These are phyloP conservation scores for Aspergillus uvarum DNA, from an alignment of 2,329 filamentous ascomycete species.

Conservation along the genomic window DNA sequence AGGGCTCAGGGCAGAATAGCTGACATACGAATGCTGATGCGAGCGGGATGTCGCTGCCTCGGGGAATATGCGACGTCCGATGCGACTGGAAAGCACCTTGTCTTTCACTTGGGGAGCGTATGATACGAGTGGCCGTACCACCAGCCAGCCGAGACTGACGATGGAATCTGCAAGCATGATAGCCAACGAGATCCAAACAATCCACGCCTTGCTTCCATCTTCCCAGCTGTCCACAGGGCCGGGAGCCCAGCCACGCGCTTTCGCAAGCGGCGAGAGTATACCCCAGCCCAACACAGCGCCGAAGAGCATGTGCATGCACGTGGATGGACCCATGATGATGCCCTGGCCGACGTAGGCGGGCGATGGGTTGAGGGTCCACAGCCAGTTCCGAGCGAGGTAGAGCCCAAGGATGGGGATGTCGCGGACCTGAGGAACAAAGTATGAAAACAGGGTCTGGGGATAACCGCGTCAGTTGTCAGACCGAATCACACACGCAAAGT, in stretches of 20 bases:
- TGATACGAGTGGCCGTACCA: slow-evolving; percentile 61
- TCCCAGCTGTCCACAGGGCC: slow-evolving; percentile 87
- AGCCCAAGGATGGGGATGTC: slow-evolving; percentile 84
- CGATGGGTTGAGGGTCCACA: slow-evolving; percentile 95
- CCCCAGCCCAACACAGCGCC: slow-evolving; percentile 90
- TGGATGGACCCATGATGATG: slow-evolving; percentile 96
- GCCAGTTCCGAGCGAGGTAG: slow-evolving; percentile 72
- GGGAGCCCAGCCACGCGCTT: slow-evolving; percentile 82
- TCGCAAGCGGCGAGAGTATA: slow-evolving; percentile 83
- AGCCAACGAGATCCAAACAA: slow-evolving; percentile 91
- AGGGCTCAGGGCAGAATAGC: slow-evolving; percentile 31
- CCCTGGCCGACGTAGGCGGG: slow-evolving; percentile 97
- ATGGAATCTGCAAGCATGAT: slow-evolving; percentile 97
- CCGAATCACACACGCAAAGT: not conserved
- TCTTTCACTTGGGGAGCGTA: slow-evolving; percentile 43
- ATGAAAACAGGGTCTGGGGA: slow-evolving; percentile 75
- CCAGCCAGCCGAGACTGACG: slow-evolving; percentile 78
- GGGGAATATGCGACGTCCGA: slow-evolving; percentile 29
- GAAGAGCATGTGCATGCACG: slow-evolving; percentile 91
- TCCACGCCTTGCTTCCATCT: slow-evolving; percentile 93
- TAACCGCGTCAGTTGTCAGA: slow-evolving; percentile 4
- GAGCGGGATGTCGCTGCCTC: slow-evolving; percentile 15
- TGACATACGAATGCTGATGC: slow-evolving; percentile 27
- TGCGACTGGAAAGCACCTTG: slow-evolving; percentile 29
- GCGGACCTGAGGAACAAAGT: slow-evolving; percentile 82